phyloP scores from a whole-genome alignment of 495 filamentous ascomycete species.

The Symbiotaphrina buchneri region DNA sequence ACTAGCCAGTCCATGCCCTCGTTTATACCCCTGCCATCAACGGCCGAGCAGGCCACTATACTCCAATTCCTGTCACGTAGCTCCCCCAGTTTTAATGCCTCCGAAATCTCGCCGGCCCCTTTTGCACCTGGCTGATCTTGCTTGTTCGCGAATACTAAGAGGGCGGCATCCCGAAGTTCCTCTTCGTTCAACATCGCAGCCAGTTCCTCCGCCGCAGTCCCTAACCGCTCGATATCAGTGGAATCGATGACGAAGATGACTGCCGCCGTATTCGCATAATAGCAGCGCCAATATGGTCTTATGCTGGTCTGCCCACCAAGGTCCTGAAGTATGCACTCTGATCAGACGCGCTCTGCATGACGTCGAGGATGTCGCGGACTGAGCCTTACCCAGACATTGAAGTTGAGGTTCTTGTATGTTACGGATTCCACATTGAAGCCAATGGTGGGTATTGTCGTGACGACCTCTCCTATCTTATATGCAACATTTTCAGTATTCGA shows the following conservation, averaged over 20 bases:
- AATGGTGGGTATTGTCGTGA: slow-evolving; percentile 96
- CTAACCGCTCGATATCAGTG: slow-evolving; percentile 85
- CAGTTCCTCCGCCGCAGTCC: slow-evolving; percentile 80
- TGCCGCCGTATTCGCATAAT: slow-evolving; percentile 98
- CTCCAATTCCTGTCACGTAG: slow-evolving; percentile 96
- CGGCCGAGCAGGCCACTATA: slow-evolving; percentile 89
- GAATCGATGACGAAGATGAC: slow-evolving; percentile 97
- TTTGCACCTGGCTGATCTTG: slow-evolving; percentile 96
- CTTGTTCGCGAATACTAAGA: slow-evolving; percentile 96
- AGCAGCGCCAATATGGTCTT: slow-evolving; percentile 95
- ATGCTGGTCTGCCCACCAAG: slow-evolving; percentile 78
- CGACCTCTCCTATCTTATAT: slow-evolving; percentile 72
- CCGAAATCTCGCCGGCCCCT: slow-evolving; percentile 88
- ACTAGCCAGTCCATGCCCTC: slow-evolving; percentile 99
- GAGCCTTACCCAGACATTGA: slow-evolving; percentile 77
- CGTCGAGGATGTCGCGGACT: neutral
- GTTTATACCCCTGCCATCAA: slow-evolving; percentile 79
- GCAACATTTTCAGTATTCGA: neutral
- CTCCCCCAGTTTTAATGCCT: slow-evolving; percentile 73
- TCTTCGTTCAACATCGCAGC: slow-evolving; percentile 93
- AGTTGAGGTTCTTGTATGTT: slow-evolving; percentile 90
- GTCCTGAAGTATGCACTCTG: slow-evolving; percentile 2
- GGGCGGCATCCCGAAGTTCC: slow-evolving; percentile 73
- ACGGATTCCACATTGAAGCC: slow-evolving; percentile 98
- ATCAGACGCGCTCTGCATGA: neutral